A percentile compares a stretch with the other conserved stretches of the same genome.
These are phyloP conservation scores for Solanum pimpinellifolium DNA, from an alignment of 257 asterid species.

Conservation along the genomic window DNA sequence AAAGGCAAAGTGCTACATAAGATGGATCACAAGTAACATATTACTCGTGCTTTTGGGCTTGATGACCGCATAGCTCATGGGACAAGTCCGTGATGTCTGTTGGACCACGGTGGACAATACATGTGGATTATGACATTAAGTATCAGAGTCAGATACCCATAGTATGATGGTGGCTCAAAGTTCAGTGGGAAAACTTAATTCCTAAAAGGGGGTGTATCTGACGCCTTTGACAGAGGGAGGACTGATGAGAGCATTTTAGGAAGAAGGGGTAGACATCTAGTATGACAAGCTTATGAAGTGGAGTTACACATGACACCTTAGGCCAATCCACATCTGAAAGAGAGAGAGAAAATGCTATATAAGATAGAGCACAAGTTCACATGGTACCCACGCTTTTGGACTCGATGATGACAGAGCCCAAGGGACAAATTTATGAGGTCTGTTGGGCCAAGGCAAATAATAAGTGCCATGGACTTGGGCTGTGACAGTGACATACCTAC, in stretches of 20 bases:
- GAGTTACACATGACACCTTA: not conserved
- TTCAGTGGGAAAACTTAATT: not conserved
- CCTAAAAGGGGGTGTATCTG: not conserved
- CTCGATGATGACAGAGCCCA: not conserved
- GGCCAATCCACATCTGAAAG: not conserved
- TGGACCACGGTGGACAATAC: not conserved
- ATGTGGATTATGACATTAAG: not conserved
- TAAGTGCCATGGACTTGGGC: not conserved
- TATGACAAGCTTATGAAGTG: not conserved
- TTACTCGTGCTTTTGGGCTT: not conserved
- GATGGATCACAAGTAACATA: not conserved
- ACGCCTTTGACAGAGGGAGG: not conserved
- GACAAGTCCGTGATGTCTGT: not conserved
- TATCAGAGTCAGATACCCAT: not conserved
- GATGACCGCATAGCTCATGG: not conserved
- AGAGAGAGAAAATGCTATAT: not conserved
- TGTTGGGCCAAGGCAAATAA: not conserved
- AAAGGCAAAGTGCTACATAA: not conserved
- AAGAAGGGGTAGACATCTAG: not conserved
- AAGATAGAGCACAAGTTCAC: not conserved
- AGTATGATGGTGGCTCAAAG: not conserved
- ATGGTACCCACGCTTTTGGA: not conserved
- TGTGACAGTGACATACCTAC: not conserved
- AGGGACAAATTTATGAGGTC: not conserved
- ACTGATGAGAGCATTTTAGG: not conserved